phyloP scores from a whole-genome alignment of 331 rosid species.

The Erythrophleum ivorense region DNA sequence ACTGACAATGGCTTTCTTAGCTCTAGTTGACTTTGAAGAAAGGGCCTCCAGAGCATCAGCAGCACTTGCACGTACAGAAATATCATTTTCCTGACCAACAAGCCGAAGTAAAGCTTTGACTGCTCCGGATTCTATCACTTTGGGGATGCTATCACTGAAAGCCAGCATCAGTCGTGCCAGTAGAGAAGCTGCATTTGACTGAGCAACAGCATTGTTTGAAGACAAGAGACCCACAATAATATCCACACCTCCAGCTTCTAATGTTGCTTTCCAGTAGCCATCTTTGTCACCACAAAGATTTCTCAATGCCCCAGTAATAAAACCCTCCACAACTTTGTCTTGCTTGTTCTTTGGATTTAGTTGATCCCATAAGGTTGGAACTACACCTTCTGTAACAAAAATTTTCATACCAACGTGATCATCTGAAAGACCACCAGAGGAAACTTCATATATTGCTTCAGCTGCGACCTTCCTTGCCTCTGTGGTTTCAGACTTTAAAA shows the following conservation, averaged over 20 bases:
- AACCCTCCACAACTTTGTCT: constrained; percentile 94
- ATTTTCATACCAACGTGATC: constrained; percentile 94
- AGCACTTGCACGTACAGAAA: constrained; percentile 96
- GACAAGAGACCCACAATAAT: constrained; percentile 86
- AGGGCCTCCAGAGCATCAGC: constrained; percentile 97
- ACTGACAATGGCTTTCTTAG: constrained; percentile 77
- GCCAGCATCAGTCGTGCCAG: constrained; percentile 93
- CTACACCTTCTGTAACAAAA: constrained; percentile 95
- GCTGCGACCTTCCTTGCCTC: constrained; percentile 94
- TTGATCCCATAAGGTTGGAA: constrained; percentile 92
- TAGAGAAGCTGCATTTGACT: constrained; percentile 96
- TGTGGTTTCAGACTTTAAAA: constrained; percentile 77
- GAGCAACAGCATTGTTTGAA: constrained; percentile 87
- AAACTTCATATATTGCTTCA: constrained; percentile 96
- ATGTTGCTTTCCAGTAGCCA: constrained; percentile 91
- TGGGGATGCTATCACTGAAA: constrained; percentile 91
- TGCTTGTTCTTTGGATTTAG: constrained; percentile 74
- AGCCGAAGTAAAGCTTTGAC: constrained; percentile 87
- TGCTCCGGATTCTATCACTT: constrained; percentile 93
- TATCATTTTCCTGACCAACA: constrained; percentile 74
- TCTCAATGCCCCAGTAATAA: constrained; percentile 92
- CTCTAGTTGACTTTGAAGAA: constrained; percentile 75
- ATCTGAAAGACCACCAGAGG: constrained; percentile 84
- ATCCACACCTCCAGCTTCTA: constrained; percentile 97
- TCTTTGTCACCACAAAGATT: constrained; percentile 97